A percentile compares a stretch with the other conserved stretches of the same genome.
These are phyloP conservation scores for Cystobasidiopsis lactophilus DNA, from an alignment of 768 basidiomycete genomes.

Conservation along the genomic window DNA sequence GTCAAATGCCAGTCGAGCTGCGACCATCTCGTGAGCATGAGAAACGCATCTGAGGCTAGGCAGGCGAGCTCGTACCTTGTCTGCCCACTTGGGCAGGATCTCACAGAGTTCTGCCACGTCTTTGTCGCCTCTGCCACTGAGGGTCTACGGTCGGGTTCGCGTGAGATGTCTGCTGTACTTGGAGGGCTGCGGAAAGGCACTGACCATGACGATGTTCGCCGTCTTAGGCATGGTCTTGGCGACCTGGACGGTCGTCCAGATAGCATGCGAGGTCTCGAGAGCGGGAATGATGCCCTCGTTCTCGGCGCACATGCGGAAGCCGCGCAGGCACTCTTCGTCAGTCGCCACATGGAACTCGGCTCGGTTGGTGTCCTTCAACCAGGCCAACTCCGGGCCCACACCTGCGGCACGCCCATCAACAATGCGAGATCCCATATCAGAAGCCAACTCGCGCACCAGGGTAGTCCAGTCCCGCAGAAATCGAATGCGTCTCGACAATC, in stretches of 20 bases:
- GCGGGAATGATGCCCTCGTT: constrained; percentile 92
- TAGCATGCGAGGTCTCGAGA: constrained; percentile 87
- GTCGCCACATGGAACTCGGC: constrained; percentile 85
- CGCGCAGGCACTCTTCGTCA: constrained; percentile 78
- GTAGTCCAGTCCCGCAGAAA: constrained; percentile 89
- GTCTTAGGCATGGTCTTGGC: constrained; percentile 70
- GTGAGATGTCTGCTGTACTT: neutral
- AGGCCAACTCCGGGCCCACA: constrained; percentile 94
- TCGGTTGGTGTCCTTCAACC: constrained; percentile 80
- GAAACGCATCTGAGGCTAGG: too few relatives aligned
- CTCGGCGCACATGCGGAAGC: constrained; percentile 77
- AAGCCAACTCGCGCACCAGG: constrained; percentile 25
- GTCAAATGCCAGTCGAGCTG: constrained; percentile 5
- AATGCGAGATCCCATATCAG: neutral
- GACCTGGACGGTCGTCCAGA: constrained; percentile 72
- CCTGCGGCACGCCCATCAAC: constrained; percentile 25
- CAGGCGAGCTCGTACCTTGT: constrained; percentile 26
- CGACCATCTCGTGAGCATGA: too few relatives aligned
- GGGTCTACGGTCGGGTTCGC: constrained; percentile 35
- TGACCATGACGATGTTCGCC: constrained; percentile 67
- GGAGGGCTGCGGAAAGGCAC: constrained; percentile 23
- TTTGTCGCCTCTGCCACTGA: constrained; percentile 91
- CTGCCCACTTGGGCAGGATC: constrained; percentile 84
- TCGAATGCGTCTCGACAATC: constrained; percentile 89
- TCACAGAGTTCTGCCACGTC: constrained; percentile 50